Evolutionary conservation across 306 rosid species (phyloP), one percentile per base, ranked within the genome.

Genomic region (Rosa chinensis): DNA sequence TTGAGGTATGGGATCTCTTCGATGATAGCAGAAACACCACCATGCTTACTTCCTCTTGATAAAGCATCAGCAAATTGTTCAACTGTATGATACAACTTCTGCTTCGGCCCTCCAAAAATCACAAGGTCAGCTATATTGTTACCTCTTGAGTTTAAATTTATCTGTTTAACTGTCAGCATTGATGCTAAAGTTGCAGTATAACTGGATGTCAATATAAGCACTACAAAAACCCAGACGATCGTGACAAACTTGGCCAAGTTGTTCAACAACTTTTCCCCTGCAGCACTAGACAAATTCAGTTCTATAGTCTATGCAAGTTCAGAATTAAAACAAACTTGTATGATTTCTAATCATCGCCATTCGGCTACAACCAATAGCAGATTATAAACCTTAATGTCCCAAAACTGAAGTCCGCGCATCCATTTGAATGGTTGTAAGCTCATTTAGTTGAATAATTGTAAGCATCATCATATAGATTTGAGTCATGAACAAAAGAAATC

Each of bases 191-290:
- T 48, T 48, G 82, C 82, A 47, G 78, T 79, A 66, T 72, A 79
- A 17, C 82, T 79, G 1, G 77, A 64, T 4, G 78, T 72, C 73
- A 79, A 50, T 32, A 79, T 49, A 10, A 79, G 25, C 67, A 79
- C 82, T 5, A 72, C 73, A 50, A 72, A 79, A 12, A 79, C 23
- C 82, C 82, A 79, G 20, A 79, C 3, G 11, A 79, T 72, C 77
- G 14, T 39, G 8, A 79, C 70, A 20, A 78, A 79, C 75, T 70
- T 61, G 17, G 77, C 66, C 40, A 72, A 59, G 66, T 72, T 62
- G 52, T n/a, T 72, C 3, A 18, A 10, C 63, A 79, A 13, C 66
- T 8, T 79, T 72, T 79, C 82, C 72, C 73, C 78, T 79, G 66
- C 42, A 79, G 18, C 49, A 10, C 10, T 48, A 13, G 53, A 48